phyloP scores from a whole-genome alignment of 2,329 filamentous ascomycete genomes.

The Phoma sp. region DNA sequence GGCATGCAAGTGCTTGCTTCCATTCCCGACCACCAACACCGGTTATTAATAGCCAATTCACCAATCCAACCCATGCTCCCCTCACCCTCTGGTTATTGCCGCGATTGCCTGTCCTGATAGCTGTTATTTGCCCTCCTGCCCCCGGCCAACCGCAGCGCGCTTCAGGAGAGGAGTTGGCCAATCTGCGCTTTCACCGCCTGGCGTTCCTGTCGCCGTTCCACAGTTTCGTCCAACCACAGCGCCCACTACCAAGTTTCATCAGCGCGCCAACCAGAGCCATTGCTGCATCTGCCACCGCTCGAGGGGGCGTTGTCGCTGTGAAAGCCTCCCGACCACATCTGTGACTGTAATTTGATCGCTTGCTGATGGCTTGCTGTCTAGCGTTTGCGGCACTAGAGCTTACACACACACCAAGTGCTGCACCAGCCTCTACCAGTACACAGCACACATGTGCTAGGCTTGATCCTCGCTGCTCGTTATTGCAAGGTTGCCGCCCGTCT shows the following conservation, averaged over 20 bases:
- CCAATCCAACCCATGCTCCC: neutral
- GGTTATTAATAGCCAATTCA: conserved; percentile 16
- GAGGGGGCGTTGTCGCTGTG: conserved; percentile 7
- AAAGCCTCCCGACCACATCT: conserved; percentile 14
- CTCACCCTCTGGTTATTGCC: conserved; percentile 8
- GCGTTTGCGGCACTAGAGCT: conserved; percentile 9
- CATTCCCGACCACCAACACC: conserved; percentile 13
- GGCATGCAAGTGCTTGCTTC: conserved; percentile 16
- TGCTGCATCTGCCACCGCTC: conserved; percentile 14
- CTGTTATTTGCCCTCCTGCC: neutral
- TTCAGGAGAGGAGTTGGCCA: conserved; percentile 2
- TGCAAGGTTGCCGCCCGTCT: conserved; percentile 4
- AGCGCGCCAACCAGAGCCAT: conserved; percentile 10
- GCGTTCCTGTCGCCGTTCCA: conserved; percentile 16
- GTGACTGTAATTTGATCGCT: conserved; percentile 12
- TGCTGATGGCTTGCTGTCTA: conserved; percentile 11
- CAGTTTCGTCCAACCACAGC: conserved; percentile 12
- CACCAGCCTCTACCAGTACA: neutral
- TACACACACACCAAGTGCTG: neutral
- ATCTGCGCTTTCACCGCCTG: conserved; percentile 18
- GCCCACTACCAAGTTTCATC: conserved; percentile 10
- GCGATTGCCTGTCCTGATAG: conserved; percentile 12
- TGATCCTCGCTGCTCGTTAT: neutral
- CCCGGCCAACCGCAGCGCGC: conserved; percentile 4
- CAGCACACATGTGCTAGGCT: neutral